Conservation (phyloP, 179 eudicot species). For the Silene coronaria region DNA sequence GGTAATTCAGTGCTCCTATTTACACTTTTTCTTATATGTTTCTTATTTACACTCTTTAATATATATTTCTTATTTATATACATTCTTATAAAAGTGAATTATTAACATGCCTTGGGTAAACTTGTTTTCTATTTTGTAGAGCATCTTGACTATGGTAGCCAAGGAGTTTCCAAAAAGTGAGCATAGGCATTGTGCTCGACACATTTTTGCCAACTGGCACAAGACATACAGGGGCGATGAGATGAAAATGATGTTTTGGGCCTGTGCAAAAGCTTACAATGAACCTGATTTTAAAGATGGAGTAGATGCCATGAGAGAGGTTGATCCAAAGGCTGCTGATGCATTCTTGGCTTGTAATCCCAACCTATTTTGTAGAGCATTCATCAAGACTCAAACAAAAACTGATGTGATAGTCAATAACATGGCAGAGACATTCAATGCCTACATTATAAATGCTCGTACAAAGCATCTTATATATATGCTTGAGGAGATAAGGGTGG, state of each 20-base stretch:
- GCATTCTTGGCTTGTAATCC: too few species aligned
- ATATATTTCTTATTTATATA: neutral
- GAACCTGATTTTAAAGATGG: neutral
- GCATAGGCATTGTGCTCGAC: constrained; percentile 7
- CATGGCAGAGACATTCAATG: constrained; percentile 9
- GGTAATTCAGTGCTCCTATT: neutral
- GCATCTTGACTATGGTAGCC: neutral
- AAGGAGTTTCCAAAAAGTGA: neutral
- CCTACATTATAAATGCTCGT: neutral
- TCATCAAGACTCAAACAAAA: neutral
- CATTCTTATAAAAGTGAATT: neutral
- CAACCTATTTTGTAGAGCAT: neutral
- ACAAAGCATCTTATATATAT: neutral
- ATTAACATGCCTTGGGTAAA: too few species aligned
- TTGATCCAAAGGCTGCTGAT: neutral
- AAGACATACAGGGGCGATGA: too few species aligned
- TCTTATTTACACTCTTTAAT: neutral
- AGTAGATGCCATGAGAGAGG: neutral
- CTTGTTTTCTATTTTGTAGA: neutral
- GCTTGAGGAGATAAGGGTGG: too few species aligned
- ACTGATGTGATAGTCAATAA: neutral
- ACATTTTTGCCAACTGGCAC: too few species aligned
- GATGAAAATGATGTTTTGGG: too few species aligned
- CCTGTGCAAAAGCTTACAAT: too few species aligned
- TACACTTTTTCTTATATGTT: neutral